Evolutionary conservation across 179 eudicot genomes (phyloP).

Genomic region (Amaranthus tricolor): DNA sequence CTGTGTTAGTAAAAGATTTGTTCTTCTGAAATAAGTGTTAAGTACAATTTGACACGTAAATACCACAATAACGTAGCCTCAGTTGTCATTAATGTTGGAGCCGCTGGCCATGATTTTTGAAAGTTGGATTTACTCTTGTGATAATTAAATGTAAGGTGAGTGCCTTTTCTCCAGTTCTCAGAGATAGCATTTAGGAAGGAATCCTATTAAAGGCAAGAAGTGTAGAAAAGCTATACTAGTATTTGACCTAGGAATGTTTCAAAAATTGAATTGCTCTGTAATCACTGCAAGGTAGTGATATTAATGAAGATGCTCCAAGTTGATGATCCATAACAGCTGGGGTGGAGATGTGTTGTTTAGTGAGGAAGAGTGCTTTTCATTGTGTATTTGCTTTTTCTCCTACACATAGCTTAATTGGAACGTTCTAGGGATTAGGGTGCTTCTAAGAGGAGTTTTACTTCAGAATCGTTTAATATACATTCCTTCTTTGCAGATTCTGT

Average conservation of each 20-base stretch:
- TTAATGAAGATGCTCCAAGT: background rate
- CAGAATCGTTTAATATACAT: background rate
- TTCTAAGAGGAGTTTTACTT: background rate
- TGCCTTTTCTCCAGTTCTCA: background rate
- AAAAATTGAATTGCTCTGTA: too few species aligned
- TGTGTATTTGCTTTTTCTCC: background rate
- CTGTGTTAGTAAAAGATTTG: background rate
- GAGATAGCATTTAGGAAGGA: background rate
- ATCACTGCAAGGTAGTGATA: background rate
- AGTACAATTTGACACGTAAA: background rate
- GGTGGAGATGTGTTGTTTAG: background rate
- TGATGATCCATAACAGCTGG: background rate
- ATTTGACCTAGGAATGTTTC: background rate
- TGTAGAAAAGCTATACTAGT: background rate
- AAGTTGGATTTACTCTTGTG: background rate
- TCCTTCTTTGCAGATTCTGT: background rate
- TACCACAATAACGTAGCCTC: background rate
- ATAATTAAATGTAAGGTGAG: too few species aligned
- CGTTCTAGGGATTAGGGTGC: background rate
- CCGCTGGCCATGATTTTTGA: background rate
- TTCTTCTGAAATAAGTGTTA: background rate
- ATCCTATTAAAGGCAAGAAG: background rate
- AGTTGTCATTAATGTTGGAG: background rate
- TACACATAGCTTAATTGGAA: background rate
- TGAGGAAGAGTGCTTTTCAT: background rate